These are phyloP conservation scores for Citrus medica DNA, from an alignment of 345 rosid genomes.

Conservation along the genomic window DNA sequence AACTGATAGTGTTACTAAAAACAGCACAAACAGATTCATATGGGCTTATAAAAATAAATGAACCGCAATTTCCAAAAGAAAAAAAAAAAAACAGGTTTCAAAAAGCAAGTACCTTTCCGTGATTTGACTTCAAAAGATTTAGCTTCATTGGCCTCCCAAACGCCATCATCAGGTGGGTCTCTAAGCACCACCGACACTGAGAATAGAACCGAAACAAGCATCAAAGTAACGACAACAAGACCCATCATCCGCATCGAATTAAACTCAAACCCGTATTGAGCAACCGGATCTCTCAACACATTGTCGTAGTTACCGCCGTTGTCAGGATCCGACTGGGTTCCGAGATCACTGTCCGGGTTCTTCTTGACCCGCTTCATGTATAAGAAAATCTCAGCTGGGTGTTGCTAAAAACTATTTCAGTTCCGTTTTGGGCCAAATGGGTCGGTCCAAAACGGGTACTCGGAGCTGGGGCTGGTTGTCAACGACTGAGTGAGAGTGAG, in stretches of 20 bases:
- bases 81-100: neutral
- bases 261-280: slow-evolving; percentile 17
- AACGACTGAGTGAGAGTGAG: neutral
- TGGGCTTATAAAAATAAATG: neutral
- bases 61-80: neutral
- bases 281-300: slow-evolving; percentile 25
- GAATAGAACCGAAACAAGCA: slow-evolving; percentile 38
- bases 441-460: neutral
- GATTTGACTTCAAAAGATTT: slow-evolving; percentile 8
- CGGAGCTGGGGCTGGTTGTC: neutral
- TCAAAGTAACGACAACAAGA: slow-evolving; percentile 24
- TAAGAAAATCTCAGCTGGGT: neutral
- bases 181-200: slow-evolving; percentile 42
- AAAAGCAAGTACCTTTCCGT: slow-evolving; percentile 25
- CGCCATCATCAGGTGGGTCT: slow-evolving; percentile 41
- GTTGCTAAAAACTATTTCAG: neutral
- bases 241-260: slow-evolving; percentile 37
- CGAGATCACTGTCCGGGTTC: slow-evolving; percentile 16
- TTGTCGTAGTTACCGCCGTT: neutral
- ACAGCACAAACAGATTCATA: neutral
- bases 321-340: slow-evolving; percentile 20
- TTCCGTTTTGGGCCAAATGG: neutral
- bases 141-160: slow-evolving; percentile 19
- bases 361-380: slow-evolving; percentile 40
- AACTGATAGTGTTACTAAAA: neutral